Evolutionary conservation across 2,329 filamentous ascomycete genomes (phyloP).

Genomic region (Ophiostoma piceae): DNA sequence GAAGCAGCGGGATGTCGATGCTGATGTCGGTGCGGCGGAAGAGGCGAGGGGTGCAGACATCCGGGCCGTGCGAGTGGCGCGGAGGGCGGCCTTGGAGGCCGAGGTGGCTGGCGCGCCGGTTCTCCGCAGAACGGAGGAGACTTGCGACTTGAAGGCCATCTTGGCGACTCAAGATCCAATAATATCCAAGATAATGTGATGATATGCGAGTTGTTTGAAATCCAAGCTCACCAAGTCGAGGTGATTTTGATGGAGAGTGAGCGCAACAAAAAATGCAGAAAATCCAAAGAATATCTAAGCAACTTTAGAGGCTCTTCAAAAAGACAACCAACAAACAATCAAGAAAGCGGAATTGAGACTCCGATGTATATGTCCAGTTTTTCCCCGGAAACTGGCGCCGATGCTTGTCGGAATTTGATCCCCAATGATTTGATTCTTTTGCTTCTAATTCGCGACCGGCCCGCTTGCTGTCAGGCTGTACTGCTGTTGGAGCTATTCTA

Average conservation of each 20-base stretch:
- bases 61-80: conserved; percentile 14
- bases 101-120: background rate
- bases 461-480: background rate
- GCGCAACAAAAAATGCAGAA: background rate
- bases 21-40: background rate
- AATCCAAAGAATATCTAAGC: background rate
- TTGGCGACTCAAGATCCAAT: background rate
- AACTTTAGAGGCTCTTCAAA: background rate
- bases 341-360: background rate
- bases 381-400: conserved; percentile 1
- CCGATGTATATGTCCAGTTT: background rate
- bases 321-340: background rate
- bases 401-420: background rate
- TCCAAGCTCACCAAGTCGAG: background rate
- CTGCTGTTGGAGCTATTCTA: background rate
- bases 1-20: conserved; percentile 16
- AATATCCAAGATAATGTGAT: background rate
- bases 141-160: conserved; percentile 23
- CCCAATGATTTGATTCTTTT: background rate
- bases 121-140: conserved; percentile 23
- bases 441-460: background rate
- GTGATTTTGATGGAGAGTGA: background rate
- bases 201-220: background rate
- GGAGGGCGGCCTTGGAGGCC: conserved; percentile 15
- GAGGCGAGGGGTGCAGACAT: background rate